Conservation (phyloP, 2,329 filamentous ascomycete species). For the Cladobotryum protrusum region DNA sequence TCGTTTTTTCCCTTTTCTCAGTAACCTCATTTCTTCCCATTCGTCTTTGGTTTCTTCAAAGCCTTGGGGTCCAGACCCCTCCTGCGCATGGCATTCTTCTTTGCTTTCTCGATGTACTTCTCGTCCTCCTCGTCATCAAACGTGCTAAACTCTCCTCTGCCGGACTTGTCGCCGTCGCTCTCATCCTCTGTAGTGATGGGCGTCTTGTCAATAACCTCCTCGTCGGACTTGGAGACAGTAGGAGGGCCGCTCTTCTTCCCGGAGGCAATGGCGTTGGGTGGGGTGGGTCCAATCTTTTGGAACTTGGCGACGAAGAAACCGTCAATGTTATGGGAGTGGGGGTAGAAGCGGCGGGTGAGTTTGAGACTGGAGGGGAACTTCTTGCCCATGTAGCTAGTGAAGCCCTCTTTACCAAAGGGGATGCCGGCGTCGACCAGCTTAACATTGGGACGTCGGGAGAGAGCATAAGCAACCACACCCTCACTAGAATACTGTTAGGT, state of each 20-base stretch:
- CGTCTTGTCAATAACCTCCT: slow-evolving; percentile 59
- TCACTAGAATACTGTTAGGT: slow-evolving; percentile 39
- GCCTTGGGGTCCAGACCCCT: slow-evolving; percentile 65
- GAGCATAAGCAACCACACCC: slow-evolving; percentile 85
- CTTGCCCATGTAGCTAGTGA: slow-evolving; percentile 86
- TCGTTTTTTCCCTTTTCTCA: slow-evolving; percentile 7
- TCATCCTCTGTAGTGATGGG: slow-evolving; percentile 52
- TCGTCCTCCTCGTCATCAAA: slow-evolving; percentile 70
- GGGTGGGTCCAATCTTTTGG: slow-evolving; percentile 80
- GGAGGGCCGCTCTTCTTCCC: slow-evolving; percentile 26
- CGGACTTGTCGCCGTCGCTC: slow-evolving; percentile 29
- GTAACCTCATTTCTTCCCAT: slow-evolving; percentile 7
- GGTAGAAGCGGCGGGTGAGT: slow-evolving; percentile 79
- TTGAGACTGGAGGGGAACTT: slow-evolving; percentile 81
- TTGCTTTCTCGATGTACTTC: slow-evolving; percentile 66
- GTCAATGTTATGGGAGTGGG: slow-evolving; percentile 89
- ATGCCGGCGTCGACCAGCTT: slow-evolving; percentile 88
- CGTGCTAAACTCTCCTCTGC: slow-evolving; percentile 57
- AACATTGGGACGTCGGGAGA: slow-evolving; percentile 87
- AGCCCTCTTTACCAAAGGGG: slow-evolving; percentile 85
- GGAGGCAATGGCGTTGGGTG: slow-evolving; percentile 40
- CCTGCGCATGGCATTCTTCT: slow-evolving; percentile 65
- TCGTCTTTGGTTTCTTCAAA: slow-evolving; percentile 22
- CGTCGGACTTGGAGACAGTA: slow-evolving; percentile 14
- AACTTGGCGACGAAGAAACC: slow-evolving; percentile 98